Base-by-base conservation (phyloP, 441 rosid species). In the Brassica hybrid region DNA sequence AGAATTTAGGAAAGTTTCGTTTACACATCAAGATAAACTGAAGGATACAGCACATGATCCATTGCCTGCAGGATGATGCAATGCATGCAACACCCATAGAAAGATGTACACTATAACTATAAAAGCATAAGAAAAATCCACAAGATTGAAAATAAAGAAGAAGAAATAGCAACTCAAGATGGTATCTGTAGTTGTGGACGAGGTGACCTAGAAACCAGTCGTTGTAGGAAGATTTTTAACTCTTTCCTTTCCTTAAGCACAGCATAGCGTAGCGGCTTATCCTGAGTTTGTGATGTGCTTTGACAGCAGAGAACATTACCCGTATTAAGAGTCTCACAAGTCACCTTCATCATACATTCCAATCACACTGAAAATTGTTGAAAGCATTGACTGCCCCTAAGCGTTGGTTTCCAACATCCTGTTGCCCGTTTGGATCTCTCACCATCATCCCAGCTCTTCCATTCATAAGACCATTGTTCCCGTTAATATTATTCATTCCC, bases 311-410 rank as follows among this genome's bases (percentile, higher is more conserved):
- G 4, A 64, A 30, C 61, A 77, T 56, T 41, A 71, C 75, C 19
- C 6, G 64, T 68, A 3, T 32, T 27, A 69, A 59, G 68, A 52
- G 23, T 61, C 73, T 5, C 34, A 30, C 34, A 30, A 30, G 34
- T 30, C 34, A 30, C 30, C 72, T 10, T 27, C 57, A 11, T 38
- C 27, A 79, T 1, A 45, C 76, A 34, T 88, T 91, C 97, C 97
- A 96, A 79, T 94, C 97, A 81, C 87, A 90, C 63, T 85, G 98
- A 73, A 87, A 83, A 89, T 92, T 94, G 86, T 66, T 87, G 76
- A 83, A 94, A 82, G 94, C 91, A 34, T 88, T 90, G 63, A 79
- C 91, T 16, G 96, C 90, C 79, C 97, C 97, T 4, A 92, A 90
- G 75, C 89, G 82, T 62, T 90, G 97, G 84, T 85, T 93, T 79